phyloP scores from a whole-genome alignment of 1,139 yeast species.

The Nakaseomyces bracarensis region DNA sequence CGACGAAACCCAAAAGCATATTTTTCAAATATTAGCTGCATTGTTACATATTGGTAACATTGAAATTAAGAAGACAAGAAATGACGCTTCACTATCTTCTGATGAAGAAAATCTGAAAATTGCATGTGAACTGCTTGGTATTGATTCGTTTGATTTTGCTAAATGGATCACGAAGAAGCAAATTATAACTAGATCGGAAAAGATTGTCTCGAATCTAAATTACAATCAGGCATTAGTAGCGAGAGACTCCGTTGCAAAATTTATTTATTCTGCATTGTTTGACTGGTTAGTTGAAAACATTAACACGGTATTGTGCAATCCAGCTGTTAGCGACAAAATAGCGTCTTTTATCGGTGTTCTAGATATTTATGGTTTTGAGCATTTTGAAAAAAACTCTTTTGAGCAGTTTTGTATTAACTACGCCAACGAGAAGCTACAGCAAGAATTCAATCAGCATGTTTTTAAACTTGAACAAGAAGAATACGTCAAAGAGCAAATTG shows the following conservation, averaged over 20 bases:
- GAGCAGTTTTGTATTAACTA: constrained; percentile 97
- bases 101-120: constrained; percentile 80
- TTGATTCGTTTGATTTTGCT: constrained; percentile 65
- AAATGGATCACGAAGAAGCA: constrained; percentile 94
- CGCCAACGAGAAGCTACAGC: constrained; percentile 95
- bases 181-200: constrained; percentile 86
- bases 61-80: constrained; percentile 76
- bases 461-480: constrained; percentile 96
- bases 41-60: constrained; percentile 90
- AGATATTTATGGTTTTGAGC: constrained; percentile 97
- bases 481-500: constrained; percentile 82
- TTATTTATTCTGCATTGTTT: constrained; percentile 82
- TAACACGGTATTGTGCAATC: constrained; percentile 71
- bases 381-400: constrained; percentile 85
- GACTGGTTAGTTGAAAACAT: constrained; percentile 91
- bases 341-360: constrained; percentile 87
- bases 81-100: constrained; percentile 70
- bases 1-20: constrained; percentile 50
- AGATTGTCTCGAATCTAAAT: constrained; percentile 75
- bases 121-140: constrained; percentile 80
- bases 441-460: constrained; percentile 95
- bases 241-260: constrained; percentile 92
- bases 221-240: constrained; percentile 85
- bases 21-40: constrained; percentile 79
- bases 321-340: constrained; percentile 50